Conservation (phyloP, 306 rosid genomes). For the Pachyrhizus erosus region DNA sequence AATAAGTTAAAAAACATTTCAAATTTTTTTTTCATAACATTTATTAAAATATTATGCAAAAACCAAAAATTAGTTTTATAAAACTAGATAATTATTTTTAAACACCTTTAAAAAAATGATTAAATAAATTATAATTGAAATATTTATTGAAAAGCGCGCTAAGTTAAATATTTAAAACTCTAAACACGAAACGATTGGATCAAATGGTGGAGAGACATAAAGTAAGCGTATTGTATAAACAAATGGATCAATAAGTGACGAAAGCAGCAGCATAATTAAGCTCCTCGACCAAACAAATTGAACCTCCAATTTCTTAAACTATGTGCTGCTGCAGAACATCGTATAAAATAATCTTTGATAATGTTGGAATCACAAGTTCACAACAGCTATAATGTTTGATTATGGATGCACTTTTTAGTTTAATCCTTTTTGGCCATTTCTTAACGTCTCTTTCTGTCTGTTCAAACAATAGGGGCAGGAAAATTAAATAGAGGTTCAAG, state of each 20-base stretch:
- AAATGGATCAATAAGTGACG: slow-evolving; percentile 50
- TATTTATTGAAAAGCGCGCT: too few species aligned
- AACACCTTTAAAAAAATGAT: too few species aligned
- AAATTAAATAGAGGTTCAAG: not conserved
- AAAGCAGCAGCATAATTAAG: slow-evolving; percentile 47
- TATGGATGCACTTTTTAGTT: slow-evolving; percentile 40
- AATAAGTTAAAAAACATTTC: too few species aligned
- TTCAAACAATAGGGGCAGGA: slow-evolving; percentile 40
- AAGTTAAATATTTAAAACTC: too few species aligned
- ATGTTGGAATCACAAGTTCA: slow-evolving; percentile 50
- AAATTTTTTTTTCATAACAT: too few species aligned
- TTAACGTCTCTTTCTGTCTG: slow-evolving; percentile 59
- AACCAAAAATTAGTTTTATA: too few species aligned
- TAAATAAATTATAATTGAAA: too few species aligned
- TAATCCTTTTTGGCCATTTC: slow-evolving; percentile 51
- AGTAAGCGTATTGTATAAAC: not conserved
- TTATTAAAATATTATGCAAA: too few species aligned
- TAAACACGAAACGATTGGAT: too few species aligned
- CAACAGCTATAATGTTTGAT: slow-evolving; percentile 42
- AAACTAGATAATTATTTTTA: too few species aligned
- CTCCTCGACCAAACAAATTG: slow-evolving; percentile 45
- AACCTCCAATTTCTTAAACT: slow-evolving; percentile 45
- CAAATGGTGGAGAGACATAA: too few species aligned
- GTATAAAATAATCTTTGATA: slow-evolving; percentile 25
- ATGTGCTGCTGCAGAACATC: slow-evolving; percentile 38